Evolutionary conservation across 139 green algal genomes (phyloP), one percentile per base, ranked within the genome.

Genomic region (Mychonastes homosphaera): DNA sequence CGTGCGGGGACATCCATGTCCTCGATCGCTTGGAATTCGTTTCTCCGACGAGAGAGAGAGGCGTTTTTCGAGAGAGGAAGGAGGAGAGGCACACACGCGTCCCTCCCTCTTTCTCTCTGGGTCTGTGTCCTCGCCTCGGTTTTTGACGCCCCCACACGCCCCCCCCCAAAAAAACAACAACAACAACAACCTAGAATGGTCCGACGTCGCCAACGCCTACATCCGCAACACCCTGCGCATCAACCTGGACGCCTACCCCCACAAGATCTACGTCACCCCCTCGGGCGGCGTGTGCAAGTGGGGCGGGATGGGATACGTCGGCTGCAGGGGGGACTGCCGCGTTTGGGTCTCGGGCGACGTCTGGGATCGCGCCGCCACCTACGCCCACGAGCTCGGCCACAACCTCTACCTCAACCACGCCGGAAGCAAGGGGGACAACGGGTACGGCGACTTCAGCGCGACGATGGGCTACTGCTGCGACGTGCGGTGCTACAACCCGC

Each of bases 321-420:
- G 67, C 30, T 74, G 67, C 47, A 45, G 39, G 45, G 6, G 13
- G 0, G 38, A 58, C 28, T 74, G 67, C 60, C 47, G 60, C 10
- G 49, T 40, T 3, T 74, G 67, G 67, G 46, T 65, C 26, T 41
- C 35, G 13, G 49, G 48, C 24, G 47, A 65, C 39, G 38, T 70
- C 7, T 60, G 50, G 50, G 26, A 38, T 51, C 50, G 43, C 21
- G 50, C 61, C 7, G 28, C 39, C 21, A 58, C 48, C 2, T 65
- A 52, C 34, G 30, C 68, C 34, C 58, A 68, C 40, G 65, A 68
- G 58, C 26, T 73, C 2, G 44, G 58, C 6, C 65, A 73, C 65
- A 68, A 73, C 65, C 34, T 68, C 9, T 60, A 50, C 49, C 32
- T 65, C 0, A 64, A 71, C 48, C 64, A 71, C 21, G 64, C 64